phyloP scores from a whole-genome alignment of 2,329 filamentous ascomycete species.

The Beauveria caledonica region DNA sequence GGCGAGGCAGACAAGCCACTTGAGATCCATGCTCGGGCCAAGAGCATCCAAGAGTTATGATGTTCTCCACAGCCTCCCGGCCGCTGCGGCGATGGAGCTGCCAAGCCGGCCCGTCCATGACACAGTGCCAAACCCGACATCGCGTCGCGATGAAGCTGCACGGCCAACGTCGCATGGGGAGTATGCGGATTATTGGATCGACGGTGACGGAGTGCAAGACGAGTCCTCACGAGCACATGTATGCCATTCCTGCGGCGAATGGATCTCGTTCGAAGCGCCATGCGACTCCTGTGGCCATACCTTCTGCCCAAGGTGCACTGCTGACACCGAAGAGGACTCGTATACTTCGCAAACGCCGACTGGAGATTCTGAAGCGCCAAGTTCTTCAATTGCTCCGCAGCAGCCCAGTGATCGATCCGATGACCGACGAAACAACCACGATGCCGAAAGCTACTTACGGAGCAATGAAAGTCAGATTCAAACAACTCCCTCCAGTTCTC shows the following conservation, averaged over 20 bases:
- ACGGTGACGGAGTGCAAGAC: conserved; percentile 6
- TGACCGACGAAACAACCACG: not conserved
- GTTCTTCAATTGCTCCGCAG: not conserved
- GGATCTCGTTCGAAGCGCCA: conserved; percentile 27
- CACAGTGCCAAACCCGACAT: no score
- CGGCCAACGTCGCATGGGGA: not conserved
- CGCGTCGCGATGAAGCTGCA: not conserved
- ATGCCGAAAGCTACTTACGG: not conserved
- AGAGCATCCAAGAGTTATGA: not conserved
- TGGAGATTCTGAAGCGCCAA: not conserved
- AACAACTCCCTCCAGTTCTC: not conserved
- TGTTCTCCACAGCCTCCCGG: not conserved
- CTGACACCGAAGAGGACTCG: conserved; percentile 17
- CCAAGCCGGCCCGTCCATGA: not conserved
- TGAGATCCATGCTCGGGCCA: not conserved
- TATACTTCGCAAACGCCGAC: not conserved
- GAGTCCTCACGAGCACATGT: conserved; percentile 20
- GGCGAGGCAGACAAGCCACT: not conserved
- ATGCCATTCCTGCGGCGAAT: conserved; percentile 43
- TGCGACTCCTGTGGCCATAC: conserved; percentile 44
- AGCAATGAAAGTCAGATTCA: not conserved
- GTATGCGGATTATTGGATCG: not conserved
- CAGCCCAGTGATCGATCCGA: not conserved
- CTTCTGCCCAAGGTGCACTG: conserved; percentile 39
- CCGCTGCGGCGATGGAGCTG: not conserved